Conservation (phyloP, 2,329 filamentous ascomycete species). For the Endothia cerciana region DNA sequence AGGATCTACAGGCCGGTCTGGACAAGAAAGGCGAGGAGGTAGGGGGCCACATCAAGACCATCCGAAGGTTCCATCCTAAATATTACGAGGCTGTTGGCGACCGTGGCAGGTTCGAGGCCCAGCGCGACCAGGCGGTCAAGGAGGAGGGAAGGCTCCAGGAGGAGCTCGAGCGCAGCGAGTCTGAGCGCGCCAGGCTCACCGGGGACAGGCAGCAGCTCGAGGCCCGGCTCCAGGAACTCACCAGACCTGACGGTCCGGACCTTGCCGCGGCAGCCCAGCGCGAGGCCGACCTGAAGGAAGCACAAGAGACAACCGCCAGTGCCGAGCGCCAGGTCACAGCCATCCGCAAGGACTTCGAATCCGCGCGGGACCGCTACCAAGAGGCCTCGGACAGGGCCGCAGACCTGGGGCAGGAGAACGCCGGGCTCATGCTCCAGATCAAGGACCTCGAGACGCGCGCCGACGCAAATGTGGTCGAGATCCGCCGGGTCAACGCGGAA, state of each 20-base stretch:
- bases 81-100: slow-evolving; percentile 57
- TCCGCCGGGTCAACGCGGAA: slow-evolving; percentile 52
- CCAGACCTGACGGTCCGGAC: slow-evolving; percentile 43
- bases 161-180: slow-evolving; percentile 43
- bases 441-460: slow-evolving; percentile 47
- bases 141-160: slow-evolving; percentile 42
- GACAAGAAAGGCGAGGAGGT: slow-evolving; percentile 41
- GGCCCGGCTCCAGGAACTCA: slow-evolving; percentile 44
- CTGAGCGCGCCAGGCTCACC: slow-evolving; percentile 44
- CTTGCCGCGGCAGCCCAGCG: slow-evolving; percentile 46
- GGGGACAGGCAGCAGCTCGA: slow-evolving; percentile 43
- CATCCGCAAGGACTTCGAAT: slow-evolving; percentile 56
- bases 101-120: slow-evolving; percentile 50
- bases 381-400: slow-evolving; percentile 54
- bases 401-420: slow-evolving; percentile 51
- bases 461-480: slow-evolving; percentile 48
- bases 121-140: slow-evolving; percentile 44
- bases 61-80: slow-evolving; percentile 49
- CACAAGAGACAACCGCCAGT: slow-evolving; percentile 42
- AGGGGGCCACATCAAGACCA: slow-evolving; percentile 49
- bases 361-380: slow-evolving; percentile 62
- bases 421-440: slow-evolving; percentile 47
- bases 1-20: slow-evolving; percentile 42
- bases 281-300: slow-evolving; percentile 45
- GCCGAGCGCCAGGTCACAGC: slow-evolving; percentile 44